Percentiles rank a stretch among this genome's conserved stretches.
phyloP scores from a whole-genome alignment of 345 rosid genomes.

The Salix koriyanagi region DNA sequence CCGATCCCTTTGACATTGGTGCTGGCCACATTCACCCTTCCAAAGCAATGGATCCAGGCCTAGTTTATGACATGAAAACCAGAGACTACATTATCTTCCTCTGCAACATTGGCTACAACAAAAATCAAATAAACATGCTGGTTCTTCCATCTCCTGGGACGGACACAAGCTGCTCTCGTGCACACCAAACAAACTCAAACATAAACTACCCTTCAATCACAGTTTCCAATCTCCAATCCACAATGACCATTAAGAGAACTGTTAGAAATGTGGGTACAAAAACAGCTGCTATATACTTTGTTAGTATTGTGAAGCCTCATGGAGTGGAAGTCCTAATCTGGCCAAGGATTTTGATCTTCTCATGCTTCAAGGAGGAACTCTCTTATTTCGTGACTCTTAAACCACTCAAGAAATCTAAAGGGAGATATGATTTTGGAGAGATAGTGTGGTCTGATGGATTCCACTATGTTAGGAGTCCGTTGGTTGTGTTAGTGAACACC shows the following conservation, averaged over 20 bases:
- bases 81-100: constrained; percentile 55
- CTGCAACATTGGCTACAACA: constrained; percentile 55
- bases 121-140: constrained; percentile 21
- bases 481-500: constrained; percentile 44
- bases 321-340: constrained; percentile 61
- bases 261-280: constrained; percentile 47
- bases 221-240: constrained; percentile 34
- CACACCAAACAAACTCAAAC: constrained; percentile 26
- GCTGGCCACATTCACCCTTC: constrained; percentile 61
- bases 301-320: constrained; percentile 32
- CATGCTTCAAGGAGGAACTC: constrained; percentile 29
- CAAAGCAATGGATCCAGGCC: constrained; percentile 68
- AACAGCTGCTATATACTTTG: constrained; percentile 36
- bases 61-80: constrained; percentile 48
- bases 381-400: constrained; percentile 47
- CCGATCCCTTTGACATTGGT: constrained; percentile 54
- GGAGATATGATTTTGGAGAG: constrained; percentile 63
- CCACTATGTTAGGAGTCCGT: constrained; percentile 59
- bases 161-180: constrained; percentile 19
- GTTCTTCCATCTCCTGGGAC: constrained; percentile 23
- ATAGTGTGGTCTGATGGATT: constrained; percentile 57
- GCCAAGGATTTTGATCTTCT: constrained; percentile 49
- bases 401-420: constrained; percentile 38
- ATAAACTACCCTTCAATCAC: constrained; percentile 67
- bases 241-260: constrained; percentile 48